Conservation (phyloP, 331 rosid genomes). For the Telfairia occidentalis region DNA sequence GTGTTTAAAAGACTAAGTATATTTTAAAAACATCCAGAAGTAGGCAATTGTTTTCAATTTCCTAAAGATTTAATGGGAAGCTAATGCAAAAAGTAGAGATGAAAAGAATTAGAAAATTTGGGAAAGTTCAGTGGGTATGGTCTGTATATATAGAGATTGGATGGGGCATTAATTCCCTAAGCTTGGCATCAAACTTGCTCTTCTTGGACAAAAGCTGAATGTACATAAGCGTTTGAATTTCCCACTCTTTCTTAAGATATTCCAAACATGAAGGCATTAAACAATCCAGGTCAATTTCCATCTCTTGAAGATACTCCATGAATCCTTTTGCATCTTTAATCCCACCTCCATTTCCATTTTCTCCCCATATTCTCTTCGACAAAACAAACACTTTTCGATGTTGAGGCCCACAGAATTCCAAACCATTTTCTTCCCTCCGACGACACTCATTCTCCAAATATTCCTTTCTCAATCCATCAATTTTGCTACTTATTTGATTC, state of each 20-base stretch:
- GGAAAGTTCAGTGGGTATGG: too few species aligned
- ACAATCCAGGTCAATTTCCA: not conserved
- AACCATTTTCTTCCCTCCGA: not conserved
- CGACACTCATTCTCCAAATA: not conserved
- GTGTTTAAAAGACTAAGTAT: too few species aligned
- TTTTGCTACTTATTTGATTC: not conserved
- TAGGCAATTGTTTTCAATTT: too few species aligned
- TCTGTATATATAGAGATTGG: too few species aligned
- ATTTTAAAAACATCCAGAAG: too few species aligned
- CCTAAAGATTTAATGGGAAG: too few species aligned
- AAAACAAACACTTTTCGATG: not conserved
- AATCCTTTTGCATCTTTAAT: not conserved
- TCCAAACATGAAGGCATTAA: not conserved
- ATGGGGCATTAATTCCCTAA: too few species aligned
- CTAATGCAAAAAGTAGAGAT: too few species aligned
- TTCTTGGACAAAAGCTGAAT: too few species aligned
- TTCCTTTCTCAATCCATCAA: not conserved
- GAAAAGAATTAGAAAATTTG: too few species aligned
- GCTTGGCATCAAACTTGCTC: too few species aligned
- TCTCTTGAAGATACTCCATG: not conserved
- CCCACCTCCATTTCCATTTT: not conserved
- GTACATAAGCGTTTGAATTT: not conserved
- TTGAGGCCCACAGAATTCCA: not conserved
- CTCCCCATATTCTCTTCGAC: not conserved
- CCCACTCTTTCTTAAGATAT: not conserved